Conservation (phyloP, 495 filamentous ascomycete species). For the Cercophora newfieldiana region DNA sequence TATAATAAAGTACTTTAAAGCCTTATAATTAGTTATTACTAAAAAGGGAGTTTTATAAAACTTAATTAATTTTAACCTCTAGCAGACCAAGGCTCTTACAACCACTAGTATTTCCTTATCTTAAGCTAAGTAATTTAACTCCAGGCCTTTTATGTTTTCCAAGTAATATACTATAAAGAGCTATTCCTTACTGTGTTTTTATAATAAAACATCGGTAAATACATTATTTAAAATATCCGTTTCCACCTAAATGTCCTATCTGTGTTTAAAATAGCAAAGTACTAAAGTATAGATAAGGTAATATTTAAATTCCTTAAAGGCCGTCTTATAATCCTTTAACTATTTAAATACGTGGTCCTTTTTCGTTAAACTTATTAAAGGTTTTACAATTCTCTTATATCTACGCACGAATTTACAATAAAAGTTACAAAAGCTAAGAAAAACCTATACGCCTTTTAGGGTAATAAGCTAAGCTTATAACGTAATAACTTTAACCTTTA, state of each 20-base stretch:
- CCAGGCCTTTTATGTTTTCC: not conserved
- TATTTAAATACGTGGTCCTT: not conserved
- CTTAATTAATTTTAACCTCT: not conserved
- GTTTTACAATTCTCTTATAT: not conserved
- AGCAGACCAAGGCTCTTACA: not conserved
- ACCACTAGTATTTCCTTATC: not conserved
- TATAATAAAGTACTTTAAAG: not conserved
- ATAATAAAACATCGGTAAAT: not conserved
- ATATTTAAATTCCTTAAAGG: not conserved
- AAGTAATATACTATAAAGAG: not conserved
- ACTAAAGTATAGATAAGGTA: not conserved
- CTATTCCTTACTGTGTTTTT: not conserved
- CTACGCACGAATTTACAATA: not conserved
- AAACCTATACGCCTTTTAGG: not conserved
- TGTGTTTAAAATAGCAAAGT: not conserved
- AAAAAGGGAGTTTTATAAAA: too few relatives aligned
- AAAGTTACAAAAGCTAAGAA: not conserved
- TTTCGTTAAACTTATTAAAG: not conserved
- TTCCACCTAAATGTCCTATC: not conserved
- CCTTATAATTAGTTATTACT: not conserved
- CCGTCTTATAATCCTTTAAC: not conserved
- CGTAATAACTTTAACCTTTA: not conserved
- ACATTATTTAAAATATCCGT: constrained; percentile 1
- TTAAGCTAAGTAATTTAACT: not conserved
- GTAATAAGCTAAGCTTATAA: not conserved